Base-by-base conservation (phyloP, 1,139 yeast species). In the Saccharomyces hybrid region DNA sequence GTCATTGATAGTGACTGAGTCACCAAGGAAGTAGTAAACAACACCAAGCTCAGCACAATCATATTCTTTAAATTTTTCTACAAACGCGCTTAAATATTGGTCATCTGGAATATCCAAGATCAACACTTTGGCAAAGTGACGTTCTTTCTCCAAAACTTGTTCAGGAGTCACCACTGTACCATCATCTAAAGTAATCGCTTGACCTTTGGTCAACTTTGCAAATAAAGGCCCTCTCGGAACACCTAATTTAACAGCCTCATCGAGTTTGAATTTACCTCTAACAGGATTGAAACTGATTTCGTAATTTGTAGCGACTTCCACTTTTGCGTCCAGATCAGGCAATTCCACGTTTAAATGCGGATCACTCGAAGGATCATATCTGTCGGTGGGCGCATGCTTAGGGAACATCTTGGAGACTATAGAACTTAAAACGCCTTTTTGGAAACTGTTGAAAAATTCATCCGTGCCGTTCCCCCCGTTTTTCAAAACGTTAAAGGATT, bases 1-100 rank as follows among this genome's bases (percentile, higher is more conserved):
- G 32, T 65, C 64, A 29, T 73, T 67, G 14, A 84, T 79, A 24
- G 84, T 81, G 1, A 88, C 78, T 4, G 75, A 78, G 21, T 75
- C 78, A n/a, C 87, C 95, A 49, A 91, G 71, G 56, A 89, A 79
- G 69, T 88, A 96, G 67, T 88, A 89, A 1, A 89, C 86, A 3
- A 80, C 70, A 1, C 82, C 81, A 19, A 80, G 64, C 1, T 72
- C 70, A 48, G 74, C 76, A 4, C 19, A 29, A 47, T 71, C 65
- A 7, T 66, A 64, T 31, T 58, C 41, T 31, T 55, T 24, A 49
- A 65, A 67, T 27, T 52, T 56, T 16, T 68, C 67, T 55, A 21
- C 57, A 47, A 55, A 63, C 42, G 48, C 51, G 3, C 48, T 64
- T n/a, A 88, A 65, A 63, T 83, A 88, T 0, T 67, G 69, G 0